Conservation (phyloP, 2,329 filamentous ascomycete genomes). For the Zymoseptoria ardabiliae region DNA sequence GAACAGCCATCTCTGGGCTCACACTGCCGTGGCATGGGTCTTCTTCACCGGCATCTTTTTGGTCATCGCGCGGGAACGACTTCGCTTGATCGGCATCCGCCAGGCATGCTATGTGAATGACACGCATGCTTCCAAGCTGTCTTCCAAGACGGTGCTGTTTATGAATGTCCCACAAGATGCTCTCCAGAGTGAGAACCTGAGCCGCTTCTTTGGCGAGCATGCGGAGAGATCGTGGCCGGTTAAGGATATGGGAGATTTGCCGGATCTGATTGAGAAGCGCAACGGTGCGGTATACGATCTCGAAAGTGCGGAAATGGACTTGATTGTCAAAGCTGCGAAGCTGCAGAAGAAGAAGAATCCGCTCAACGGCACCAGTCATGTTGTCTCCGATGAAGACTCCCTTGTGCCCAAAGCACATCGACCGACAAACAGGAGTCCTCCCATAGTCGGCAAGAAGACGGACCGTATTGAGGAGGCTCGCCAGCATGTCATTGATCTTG, state of each 20-base stretch:
- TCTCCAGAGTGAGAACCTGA: conserved; percentile 23
- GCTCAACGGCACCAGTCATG: conserved; percentile 1
- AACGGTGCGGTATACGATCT: conserved; percentile 37
- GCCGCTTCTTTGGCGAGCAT: conserved; percentile 34
- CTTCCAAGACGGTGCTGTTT: conserved; percentile 42
- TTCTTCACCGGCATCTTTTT: conserved; percentile 36
- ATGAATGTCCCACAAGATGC: conserved; percentile 36
- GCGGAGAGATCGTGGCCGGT: conserved; percentile 37
- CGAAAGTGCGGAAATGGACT: conserved; percentile 39
- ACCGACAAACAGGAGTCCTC: conserved; percentile 64
- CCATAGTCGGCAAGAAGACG: conserved; percentile 71
- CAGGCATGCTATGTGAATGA: conserved; percentile 43
- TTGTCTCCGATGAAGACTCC: conserved; percentile 15
- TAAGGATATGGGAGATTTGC: conserved; percentile 39
- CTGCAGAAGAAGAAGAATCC: conserved; percentile 9
- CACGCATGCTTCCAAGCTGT: conserved; percentile 38
- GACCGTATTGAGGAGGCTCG: conserved; percentile 87
- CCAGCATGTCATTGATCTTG: conserved; percentile 62
- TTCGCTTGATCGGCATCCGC: conserved; percentile 42
- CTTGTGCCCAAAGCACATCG: conserved; percentile 30
- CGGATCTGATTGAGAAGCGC: conserved; percentile 38
- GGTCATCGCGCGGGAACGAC: conserved; percentile 39
- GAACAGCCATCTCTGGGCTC: conserved; percentile 38
- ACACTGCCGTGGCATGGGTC: conserved; percentile 37
- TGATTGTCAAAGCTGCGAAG: conserved; percentile 32